Percentiles rank a stretch among this genome's conserved stretches.
Evolutionary conservation across 495 filamentous ascomycete genomes (phyloP).

Genomic region (Neurospora sp.): DNA sequence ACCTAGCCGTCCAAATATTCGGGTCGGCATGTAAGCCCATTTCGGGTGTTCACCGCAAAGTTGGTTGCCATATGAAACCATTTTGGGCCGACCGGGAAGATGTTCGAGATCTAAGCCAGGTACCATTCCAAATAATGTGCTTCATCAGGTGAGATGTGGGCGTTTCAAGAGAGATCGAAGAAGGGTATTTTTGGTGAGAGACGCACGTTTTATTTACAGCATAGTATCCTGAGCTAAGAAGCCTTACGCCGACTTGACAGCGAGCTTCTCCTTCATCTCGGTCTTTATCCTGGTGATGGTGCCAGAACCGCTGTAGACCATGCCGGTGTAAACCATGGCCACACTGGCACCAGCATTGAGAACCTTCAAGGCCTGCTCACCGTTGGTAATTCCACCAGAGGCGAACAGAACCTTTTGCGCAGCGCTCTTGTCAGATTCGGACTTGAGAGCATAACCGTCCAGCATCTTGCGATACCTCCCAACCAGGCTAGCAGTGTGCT

Average conservation of each 20-base stretch:
- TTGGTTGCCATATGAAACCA: neutral
- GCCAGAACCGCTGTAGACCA: slow-evolving; percentile 79
- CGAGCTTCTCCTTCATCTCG: slow-evolving; percentile 56
- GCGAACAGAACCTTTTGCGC: slow-evolving; percentile 80
- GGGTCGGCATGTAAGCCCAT: neutral
- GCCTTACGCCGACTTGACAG: slow-evolving; percentile 1
- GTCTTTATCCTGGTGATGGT: slow-evolving; percentile 78
- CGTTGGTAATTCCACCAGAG: slow-evolving; percentile 80
- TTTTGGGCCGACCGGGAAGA: neutral
- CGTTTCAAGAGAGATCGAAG: neutral
- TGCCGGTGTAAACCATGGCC: slow-evolving; percentile 70
- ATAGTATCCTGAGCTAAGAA: neutral
- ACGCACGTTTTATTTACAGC: neutral
- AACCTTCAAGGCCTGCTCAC: slow-evolving; percentile 65
- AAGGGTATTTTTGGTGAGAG: neutral
- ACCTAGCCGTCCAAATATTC: neutral
- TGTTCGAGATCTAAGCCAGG: neutral
- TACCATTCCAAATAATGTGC: neutral
- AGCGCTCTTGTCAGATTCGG: slow-evolving; percentile 4
- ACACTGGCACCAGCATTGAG: slow-evolving; percentile 79
- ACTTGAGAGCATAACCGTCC: slow-evolving; percentile 39
- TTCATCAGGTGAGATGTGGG: neutral
- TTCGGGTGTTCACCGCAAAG: neutral
- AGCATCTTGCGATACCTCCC: slow-evolving; percentile 66
- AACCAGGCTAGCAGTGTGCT: slow-evolving; percentile 63